Conservation (phyloP, 306 rosid species). For the Lotus japonicus region DNA sequence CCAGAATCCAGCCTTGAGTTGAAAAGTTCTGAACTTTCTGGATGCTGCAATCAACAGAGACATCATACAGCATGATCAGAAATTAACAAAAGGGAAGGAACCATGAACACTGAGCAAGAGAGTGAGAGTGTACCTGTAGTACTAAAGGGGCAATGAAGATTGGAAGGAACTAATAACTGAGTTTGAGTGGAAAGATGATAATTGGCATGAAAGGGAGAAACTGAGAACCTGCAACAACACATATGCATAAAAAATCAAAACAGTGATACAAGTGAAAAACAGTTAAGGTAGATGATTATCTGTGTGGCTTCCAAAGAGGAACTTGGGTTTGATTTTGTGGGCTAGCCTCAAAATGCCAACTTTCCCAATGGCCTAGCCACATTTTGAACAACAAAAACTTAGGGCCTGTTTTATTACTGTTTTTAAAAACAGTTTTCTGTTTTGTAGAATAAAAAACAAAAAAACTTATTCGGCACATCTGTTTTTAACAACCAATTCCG, state of each 20-base stretch:
- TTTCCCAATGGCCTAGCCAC: too few species aligned
- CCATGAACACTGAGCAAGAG: not conserved
- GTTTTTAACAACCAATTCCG: too few species aligned
- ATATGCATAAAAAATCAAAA: not conserved
- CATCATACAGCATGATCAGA: not conserved
- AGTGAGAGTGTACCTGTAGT: not conserved
- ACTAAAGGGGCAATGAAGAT: constrained; percentile 26
- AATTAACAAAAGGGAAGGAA: not conserved
- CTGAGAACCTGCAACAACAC: constrained; percentile 40
- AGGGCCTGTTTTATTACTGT: too few species aligned
- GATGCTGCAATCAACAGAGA: constrained; percentile 37
- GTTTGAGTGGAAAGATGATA: constrained; percentile 22
- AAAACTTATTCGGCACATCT: too few species aligned
- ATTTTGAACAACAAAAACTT: too few species aligned
- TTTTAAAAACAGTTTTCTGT: too few species aligned
- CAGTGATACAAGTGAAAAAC: not conserved
- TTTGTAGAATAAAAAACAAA: too few species aligned
- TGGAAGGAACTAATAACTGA: constrained; percentile 33
- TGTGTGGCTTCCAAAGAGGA: not conserved
- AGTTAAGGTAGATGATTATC: not conserved
- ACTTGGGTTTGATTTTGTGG: not conserved
- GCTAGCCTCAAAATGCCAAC: not conserved
- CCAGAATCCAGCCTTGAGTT: constrained; percentile 80
- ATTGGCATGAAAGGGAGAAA: constrained; percentile 37
- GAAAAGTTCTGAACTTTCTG: constrained; percentile 44